Base-by-base conservation (phyloP, 768 basidiomycete species). In the Clitopilus hobsonii region DNA sequence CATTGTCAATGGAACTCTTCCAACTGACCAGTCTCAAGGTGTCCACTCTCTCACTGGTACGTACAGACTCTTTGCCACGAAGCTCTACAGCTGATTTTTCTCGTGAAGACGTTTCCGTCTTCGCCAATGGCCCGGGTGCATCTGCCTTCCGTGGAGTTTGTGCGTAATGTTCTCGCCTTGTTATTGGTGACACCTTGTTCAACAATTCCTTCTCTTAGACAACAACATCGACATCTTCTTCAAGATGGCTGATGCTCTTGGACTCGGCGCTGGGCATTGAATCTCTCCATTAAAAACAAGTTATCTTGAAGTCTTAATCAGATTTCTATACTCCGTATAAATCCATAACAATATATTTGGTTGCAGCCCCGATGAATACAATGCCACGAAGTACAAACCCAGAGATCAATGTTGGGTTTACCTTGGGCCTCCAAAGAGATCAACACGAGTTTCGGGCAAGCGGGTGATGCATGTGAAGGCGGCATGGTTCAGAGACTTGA, bases 101-200 rank as follows among this genome's bases (percentile, higher is more conserved):
- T 11, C n/a, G 7, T 28, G 5, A 27, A 69, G 75, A 76, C 55
- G 74, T 76, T 3, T 74, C 76, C 49, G 73, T 77, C 27, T 77
- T 75, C 58, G 73, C 75, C 2, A 76, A 67, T 55, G 74, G 75
- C 5, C 75, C 75, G 54, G 75, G 74, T 13, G 63, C 71, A 26
- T 71, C 72, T 26, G 63, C 66, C 6, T 76, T 77, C 72, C 65
- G 73, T 29, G 75, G 76, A 27, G 71, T 72, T 51, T 75, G 76
- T 76, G 54, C 67, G 74, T 72, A 26, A n/a, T n/a, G n/a, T n/a
- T n/a, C n/a, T n/a, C n/a, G n/a, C n/a, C n/a, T n/a, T n/a, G n/a
- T n/a, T n/a, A n/a, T n/a, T n/a, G n/a, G n/a, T n/a, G n/a, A n/a
- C n/a, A n/a, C n/a, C n/a, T n/a, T n/a, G n/a, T n/a, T n/a, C n/a